phyloP scores from a whole-genome alignment of 2,329 filamentous ascomycete species.

The Apiospora aurea region DNA sequence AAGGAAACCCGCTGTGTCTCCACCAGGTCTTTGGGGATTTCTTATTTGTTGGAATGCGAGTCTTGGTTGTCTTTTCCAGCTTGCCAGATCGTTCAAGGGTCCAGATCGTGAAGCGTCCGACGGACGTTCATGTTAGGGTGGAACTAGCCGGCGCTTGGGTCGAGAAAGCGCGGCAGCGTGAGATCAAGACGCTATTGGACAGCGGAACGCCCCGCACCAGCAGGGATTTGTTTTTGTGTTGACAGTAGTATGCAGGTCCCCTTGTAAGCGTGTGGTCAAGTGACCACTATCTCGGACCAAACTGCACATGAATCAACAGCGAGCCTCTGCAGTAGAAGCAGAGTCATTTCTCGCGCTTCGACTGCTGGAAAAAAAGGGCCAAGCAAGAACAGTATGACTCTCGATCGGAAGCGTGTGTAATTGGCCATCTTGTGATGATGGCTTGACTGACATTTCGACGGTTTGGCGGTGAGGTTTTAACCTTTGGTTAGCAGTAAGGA shows the following conservation, averaged over 20 bases:
- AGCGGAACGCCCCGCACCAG: slow-evolving; percentile 2
- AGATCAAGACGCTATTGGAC: background rate
- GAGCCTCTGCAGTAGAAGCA: background rate
- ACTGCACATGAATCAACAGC: background rate
- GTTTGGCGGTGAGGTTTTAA: background rate
- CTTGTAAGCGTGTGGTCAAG: background rate
- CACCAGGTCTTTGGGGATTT: background rate
- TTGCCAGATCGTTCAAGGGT: background rate
- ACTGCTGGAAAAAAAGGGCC: background rate
- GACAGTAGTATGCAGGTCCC: background rate
- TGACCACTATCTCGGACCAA: background rate
- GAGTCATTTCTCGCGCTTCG: background rate
- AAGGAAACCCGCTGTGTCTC: background rate
- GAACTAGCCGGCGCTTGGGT: background rate
- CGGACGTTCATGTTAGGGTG: background rate
- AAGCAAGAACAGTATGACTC: background rate
- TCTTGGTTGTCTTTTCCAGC: background rate
- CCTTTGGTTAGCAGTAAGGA: background rate
- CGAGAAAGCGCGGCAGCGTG: background rate
- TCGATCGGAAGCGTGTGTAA: background rate
- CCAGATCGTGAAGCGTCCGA: background rate
- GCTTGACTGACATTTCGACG: background rate
- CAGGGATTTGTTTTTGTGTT: background rate
- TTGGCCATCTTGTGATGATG: background rate
- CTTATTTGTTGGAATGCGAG: background rate